Evolutionary conservation across 345 rosid genomes (phyloP), one percentile per base, ranked within the genome.

Genomic region (Citrus medica): DNA sequence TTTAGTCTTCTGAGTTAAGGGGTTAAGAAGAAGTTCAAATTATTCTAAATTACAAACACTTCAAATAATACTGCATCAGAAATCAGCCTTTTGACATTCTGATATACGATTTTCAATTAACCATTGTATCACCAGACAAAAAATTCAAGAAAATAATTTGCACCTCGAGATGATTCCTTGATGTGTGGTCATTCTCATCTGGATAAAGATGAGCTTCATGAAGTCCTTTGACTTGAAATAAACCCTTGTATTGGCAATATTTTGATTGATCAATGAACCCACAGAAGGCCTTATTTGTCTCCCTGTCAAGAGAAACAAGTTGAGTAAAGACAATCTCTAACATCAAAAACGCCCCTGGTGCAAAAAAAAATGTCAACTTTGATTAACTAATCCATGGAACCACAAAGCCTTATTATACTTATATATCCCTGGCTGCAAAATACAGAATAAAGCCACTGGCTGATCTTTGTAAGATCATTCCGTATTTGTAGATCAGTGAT

Each of bases 241-340:
- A 51, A 59, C 73, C 84, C 82, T 78, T 79, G 75, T 78, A 80
- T 71, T 84, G 84, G 64, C 79, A 66, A 75, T 74, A 77, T 70
- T 86, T 90, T 69, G 88, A 85, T 78, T 78, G 88, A 79, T 86
- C 85, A 81, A 71, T 77, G 86, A 94, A 94, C 76, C 99, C 99
- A 85, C 98, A 94, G 72, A 92, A 87, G 61, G 99, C 98, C 83
- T 96, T 96, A 67, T 91, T 94, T 61, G 81, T 83, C 83, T 96
- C 99, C 93, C 98, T 94, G 87, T 28, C 61, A 71, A 79, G 82
- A 83, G n/a, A 80, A 84, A 79, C 81, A 78, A 77, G 71, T 40
- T 65, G 59, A 78, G 40, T 4, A 51, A 66, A 30, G 53, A 68
- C 1, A 53, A 51, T 30, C 56, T 33, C 46, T 9, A 38, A 38